phyloP scores from a whole-genome alignment of 2,329 filamentous ascomycete species.

The Colletotrichum tamarilloi region DNA sequence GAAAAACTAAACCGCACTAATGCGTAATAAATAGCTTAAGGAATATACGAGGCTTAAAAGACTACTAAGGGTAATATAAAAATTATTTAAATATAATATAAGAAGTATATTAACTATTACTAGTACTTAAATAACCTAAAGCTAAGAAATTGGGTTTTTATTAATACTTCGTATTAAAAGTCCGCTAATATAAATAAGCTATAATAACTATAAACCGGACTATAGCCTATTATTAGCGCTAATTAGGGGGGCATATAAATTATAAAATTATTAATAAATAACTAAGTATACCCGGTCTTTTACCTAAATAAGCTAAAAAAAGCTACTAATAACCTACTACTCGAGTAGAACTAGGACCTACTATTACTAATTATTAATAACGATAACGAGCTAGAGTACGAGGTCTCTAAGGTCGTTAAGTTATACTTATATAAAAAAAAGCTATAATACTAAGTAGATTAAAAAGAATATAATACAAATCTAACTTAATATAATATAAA shows the following conservation, averaged over 20 bases:
- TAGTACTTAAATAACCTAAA: accelerated
- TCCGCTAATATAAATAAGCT: accelerated
- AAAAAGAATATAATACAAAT: too few species aligned
- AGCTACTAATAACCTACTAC: accelerated
- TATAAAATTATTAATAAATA: too few species aligned
- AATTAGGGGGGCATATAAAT: accelerated
- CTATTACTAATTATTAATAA: too few species aligned
- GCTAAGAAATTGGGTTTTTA: accelerated
- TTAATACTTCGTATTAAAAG: too few species aligned
- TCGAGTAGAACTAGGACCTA: accelerated
- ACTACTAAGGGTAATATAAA: too few species aligned
- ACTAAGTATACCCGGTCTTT: accelerated
- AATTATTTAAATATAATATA: accelerated
- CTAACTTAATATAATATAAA: accelerated
- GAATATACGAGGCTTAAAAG: accelerated
- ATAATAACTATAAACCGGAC: too few species aligned
- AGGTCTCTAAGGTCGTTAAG: too few species aligned
- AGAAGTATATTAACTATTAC: accelerated
- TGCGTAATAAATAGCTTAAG: accelerated
- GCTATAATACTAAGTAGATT: too few species aligned
- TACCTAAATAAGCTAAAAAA: too few species aligned
- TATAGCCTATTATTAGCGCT: too few species aligned
- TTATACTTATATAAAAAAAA: too few species aligned
- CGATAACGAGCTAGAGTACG: too few species aligned
- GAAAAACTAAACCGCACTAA: accelerated